phyloP scores from a whole-genome alignment of 257 asterid species.

The Nicotiana tabacum region DNA sequence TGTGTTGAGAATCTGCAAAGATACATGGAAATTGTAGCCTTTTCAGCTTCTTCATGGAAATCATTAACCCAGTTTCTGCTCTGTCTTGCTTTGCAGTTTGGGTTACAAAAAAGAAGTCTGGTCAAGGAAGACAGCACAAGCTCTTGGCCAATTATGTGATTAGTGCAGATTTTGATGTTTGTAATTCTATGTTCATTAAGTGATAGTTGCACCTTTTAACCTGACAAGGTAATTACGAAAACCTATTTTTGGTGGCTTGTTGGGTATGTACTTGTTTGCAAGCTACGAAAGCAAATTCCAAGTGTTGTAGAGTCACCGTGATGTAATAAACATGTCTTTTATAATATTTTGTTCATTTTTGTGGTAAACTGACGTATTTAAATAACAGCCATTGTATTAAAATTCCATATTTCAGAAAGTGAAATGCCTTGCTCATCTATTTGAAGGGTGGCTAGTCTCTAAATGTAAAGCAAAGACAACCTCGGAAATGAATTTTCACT shows the following conservation, averaged over 20 bases:
- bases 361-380: neutral
- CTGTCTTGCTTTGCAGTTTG: neutral
- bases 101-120: neutral
- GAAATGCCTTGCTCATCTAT: neutral
- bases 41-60: neutral
- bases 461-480: too few relatives aligned
- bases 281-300: neutral
- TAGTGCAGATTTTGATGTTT: neutral
- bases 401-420: neutral
- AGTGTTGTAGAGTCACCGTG: neutral
- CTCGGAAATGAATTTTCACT: too few relatives aligned
- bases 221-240: neutral
- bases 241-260: neutral
- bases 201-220: neutral
- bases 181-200: neutral
- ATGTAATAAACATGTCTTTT: neutral
- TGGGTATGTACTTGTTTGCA: neutral
- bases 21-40: neutral
- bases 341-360: neutral
- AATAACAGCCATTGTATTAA: neutral
- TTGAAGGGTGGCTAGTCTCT: neutral
- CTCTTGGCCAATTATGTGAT: neutral
- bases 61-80: neutral
- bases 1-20: neutral
- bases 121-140: slow-evolving; percentile 3